Percentiles rank a stretch among this genome's conserved stretches.
phyloP scores from a whole-genome alignment of 2,329 filamentous ascomycete genomes.

The Hirsutella thompsonii region DNA sequence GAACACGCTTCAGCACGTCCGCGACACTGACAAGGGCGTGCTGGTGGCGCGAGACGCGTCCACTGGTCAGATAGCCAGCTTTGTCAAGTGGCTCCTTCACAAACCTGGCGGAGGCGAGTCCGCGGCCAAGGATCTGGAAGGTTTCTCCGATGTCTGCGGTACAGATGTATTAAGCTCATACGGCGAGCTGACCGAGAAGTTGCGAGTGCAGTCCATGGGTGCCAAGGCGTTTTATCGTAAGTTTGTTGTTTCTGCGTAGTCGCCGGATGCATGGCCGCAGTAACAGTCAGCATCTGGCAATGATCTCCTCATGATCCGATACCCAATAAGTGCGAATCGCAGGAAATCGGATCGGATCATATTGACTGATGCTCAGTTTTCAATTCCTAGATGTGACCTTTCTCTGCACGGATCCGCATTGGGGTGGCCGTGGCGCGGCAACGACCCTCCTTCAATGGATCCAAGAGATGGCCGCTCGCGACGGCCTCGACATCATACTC shows the following conservation, averaged over 20 bases:
- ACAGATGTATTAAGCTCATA: conserved; percentile 21
- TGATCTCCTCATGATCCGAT: too few relatives aligned
- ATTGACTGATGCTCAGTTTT: background rate
- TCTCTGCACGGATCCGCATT: conserved; percentile 23
- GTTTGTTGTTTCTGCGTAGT: too few relatives aligned
- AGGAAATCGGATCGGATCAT: too few relatives aligned
- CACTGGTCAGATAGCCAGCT: conserved; percentile 17
- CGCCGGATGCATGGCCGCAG: too few relatives aligned
- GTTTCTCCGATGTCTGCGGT: conserved; percentile 16
- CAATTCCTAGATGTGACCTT: conserved; percentile 19
- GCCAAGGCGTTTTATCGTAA: conserved; percentile 21
- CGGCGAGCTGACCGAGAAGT: conserved; percentile 15
- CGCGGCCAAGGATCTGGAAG: conserved; percentile 9
- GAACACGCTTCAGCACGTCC: conserved; percentile 17
- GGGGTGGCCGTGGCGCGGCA: conserved; percentile 21
- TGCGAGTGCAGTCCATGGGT: conserved; percentile 17
- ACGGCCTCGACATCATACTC: conserved; percentile 21
- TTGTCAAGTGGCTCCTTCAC: conserved; percentile 23
- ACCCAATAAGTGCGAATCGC: too few relatives aligned
- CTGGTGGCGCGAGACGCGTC: conserved; percentile 19
- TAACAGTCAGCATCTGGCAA: too few relatives aligned
- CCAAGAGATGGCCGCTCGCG: conserved; percentile 17
- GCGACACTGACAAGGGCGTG: conserved; percentile 13
- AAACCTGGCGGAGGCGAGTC: conserved; percentile 5
- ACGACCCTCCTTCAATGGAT: conserved; percentile 18